Conservation (phyloP, 805 yeast genomes). For the Starmerella stigmatis region DNA sequence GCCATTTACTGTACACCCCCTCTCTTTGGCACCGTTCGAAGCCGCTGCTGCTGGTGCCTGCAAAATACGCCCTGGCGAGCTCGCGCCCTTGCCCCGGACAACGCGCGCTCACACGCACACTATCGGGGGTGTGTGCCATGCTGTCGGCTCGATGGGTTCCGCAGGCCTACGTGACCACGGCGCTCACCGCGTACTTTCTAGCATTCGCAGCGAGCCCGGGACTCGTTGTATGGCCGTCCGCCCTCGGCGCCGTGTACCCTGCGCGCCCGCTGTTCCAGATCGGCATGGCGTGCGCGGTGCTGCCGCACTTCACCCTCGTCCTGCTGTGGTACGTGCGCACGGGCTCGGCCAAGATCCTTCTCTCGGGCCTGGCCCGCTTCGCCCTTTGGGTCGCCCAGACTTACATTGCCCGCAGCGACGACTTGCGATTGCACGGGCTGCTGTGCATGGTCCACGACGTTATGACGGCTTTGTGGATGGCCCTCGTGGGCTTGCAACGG, state of each 20-base stretch:
- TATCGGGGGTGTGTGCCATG: too few species aligned
- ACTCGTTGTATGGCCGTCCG: constrained; percentile 50
- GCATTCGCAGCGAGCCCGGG: constrained; percentile 11
- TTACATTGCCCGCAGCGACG: constrained; percentile 60
- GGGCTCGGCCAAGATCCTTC: constrained; percentile 17
- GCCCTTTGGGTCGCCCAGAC: constrained; percentile 81
- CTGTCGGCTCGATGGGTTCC: constrained; percentile 7
- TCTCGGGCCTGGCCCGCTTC: constrained; percentile 55
- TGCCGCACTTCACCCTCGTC: constrained; percentile 62
- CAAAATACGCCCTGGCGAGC: too few species aligned
- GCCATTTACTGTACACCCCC: too few species aligned
- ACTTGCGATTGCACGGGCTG: constrained; percentile 18
- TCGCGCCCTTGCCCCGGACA: too few species aligned
- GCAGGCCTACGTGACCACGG: neutral
- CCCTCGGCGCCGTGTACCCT: constrained; percentile 72
- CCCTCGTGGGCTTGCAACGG: neutral
- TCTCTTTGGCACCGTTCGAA: too few species aligned
- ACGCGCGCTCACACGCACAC: neutral
- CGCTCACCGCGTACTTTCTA: constrained; percentile 7
- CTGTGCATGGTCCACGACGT: constrained; percentile 16
- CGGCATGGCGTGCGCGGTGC: constrained; percentile 67
- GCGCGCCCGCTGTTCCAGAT: constrained; percentile 76
- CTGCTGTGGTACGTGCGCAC: constrained; percentile 25
- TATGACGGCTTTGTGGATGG: constrained; percentile 19
- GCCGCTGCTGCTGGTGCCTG: too few species aligned